A percentile compares a stretch with the other conserved stretches of the same genome.
phyloP scores from a whole-genome alignment of 1,284 basidiomycete genomes.

The Trametes polyzona region DNA sequence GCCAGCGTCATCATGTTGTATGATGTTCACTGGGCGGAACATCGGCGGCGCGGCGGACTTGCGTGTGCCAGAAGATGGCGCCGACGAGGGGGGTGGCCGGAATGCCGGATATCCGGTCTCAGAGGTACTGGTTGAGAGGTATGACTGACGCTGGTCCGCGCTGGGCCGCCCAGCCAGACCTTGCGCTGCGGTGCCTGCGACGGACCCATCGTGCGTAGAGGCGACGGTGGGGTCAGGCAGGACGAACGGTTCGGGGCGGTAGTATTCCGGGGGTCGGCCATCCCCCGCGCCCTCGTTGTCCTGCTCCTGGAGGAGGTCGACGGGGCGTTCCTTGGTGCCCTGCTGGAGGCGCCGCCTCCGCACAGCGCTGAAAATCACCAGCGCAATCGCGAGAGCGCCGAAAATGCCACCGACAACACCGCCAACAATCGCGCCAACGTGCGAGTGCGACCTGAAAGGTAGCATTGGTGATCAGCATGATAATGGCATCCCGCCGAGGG shows the following conservation, averaged over 20 bases:
- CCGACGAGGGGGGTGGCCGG: constrained; percentile 29
- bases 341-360: constrained; percentile 47
- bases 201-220: constrained; percentile 34
- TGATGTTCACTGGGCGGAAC: constrained; percentile 73
- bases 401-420: constrained; percentile 69
- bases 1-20: constrained; percentile 83
- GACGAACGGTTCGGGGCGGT: constrained; percentile 74
- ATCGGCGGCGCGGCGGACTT: constrained; percentile 47
- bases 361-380: constrained; percentile 55
- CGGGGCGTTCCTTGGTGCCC: constrained; percentile 54
- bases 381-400: constrained; percentile 45
- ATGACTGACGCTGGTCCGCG: constrained; percentile 28
- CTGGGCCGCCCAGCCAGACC: constrained; percentile 21
- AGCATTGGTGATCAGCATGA: not conserved
- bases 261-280: constrained; percentile 60
- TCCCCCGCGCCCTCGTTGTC: constrained; percentile 49
- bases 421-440: constrained; percentile 70
- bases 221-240: constrained; percentile 60
- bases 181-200: constrained; percentile 11
- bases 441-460: constrained; percentile 34
- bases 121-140: constrained; percentile 29
- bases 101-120: constrained; percentile 15
- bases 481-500: not conserved
- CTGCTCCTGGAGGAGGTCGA: constrained; percentile 66
- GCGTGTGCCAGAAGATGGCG: constrained; percentile 43